Evolutionary conservation across 306 rosid species (phyloP).

Genomic region (Coriaria nepalensis): DNA sequence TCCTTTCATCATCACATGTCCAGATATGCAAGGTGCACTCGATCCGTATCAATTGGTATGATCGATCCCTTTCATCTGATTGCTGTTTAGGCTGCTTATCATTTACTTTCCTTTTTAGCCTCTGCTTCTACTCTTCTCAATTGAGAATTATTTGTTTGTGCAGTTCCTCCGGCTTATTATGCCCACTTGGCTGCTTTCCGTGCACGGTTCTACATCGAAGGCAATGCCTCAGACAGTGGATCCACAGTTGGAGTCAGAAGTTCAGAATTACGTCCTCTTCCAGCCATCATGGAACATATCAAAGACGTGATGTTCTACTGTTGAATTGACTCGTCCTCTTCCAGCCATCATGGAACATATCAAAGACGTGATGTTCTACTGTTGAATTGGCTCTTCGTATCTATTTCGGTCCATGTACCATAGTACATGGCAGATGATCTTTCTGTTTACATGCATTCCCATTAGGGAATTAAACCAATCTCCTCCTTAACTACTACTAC

Average conservation of each 20-base stretch:
- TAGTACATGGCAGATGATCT: too few species aligned
- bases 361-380: slow-evolving; percentile 30
- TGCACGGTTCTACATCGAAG: slow-evolving; percentile 21
- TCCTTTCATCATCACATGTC: background rate
- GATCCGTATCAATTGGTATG: slow-evolving; percentile 36
- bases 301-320: slow-evolving; percentile 33
- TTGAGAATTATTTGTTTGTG: background rate
- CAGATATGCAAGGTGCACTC: slow-evolving; percentile 43
- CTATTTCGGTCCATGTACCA: too few species aligned
- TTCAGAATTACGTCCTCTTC: slow-evolving; percentile 13
- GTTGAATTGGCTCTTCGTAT: slow-evolving; percentile 13
- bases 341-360: slow-evolving; percentile 21
- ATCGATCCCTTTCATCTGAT: background rate
- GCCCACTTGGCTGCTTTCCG: slow-evolving; percentile 28
- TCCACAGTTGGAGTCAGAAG: slow-evolving; percentile 8
- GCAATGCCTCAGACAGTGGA: slow-evolving; percentile 11
- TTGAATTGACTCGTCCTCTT: slow-evolving; percentile 9
- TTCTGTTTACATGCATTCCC: too few species aligned
- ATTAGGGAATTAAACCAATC: too few species aligned
- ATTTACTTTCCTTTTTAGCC: too few species aligned
- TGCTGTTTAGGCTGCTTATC: background rate
- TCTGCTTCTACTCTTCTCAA: background rate
- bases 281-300: slow-evolving; percentile 17
- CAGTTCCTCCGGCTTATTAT: slow-evolving; percentile 34
- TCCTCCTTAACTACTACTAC: too few species aligned